Evolutionary conservation across 805 yeast species (phyloP).

Genomic region (Metschnikowia orientalis): DNA sequence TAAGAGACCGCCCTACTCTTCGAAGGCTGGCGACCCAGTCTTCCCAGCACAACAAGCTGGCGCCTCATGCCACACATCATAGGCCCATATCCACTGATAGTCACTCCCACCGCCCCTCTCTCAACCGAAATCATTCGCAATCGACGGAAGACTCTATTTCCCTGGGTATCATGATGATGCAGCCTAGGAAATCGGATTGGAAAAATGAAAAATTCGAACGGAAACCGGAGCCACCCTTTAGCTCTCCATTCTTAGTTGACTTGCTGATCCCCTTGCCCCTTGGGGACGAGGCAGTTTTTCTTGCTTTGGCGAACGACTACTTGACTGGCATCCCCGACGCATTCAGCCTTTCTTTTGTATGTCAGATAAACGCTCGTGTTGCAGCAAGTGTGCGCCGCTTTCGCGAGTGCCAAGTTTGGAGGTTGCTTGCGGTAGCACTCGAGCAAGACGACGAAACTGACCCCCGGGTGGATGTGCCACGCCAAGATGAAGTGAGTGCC

Average conservation of each 20-base stretch:
- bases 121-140: constrained; percentile 32
- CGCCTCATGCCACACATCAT: constrained; percentile 18
- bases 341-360: constrained; percentile 48
- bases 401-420: constrained; percentile 63
- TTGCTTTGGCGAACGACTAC: constrained; percentile 47
- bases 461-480: no score
- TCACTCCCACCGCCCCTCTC: constrained; percentile 23
- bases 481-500: no score
- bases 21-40: constrained; percentile 12
- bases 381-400: constrained; percentile 48
- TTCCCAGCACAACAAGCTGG: constrained; percentile 18
- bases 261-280: constrained; percentile 39
- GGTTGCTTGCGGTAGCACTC: constrained; percentile 48
- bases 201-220: constrained; percentile 13
- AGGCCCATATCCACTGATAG: constrained; percentile 11
- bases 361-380: constrained; percentile 52
- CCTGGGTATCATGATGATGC: constrained; percentile 11
- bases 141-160: constrained; percentile 31
- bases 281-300: constrained; percentile 43
- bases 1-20: constrained; percentile 12
- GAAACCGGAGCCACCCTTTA: neutral
- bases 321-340: constrained; percentile 44
- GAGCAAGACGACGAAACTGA: constrained; percentile 17
- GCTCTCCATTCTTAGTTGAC: constrained; percentile 30
- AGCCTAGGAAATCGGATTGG: constrained; percentile 2